Evolutionary conservation across 352 stramenopile species (phyloP), one percentile per base, ranked within the genome.

Genomic region (Pythium rishiriense): DNA sequence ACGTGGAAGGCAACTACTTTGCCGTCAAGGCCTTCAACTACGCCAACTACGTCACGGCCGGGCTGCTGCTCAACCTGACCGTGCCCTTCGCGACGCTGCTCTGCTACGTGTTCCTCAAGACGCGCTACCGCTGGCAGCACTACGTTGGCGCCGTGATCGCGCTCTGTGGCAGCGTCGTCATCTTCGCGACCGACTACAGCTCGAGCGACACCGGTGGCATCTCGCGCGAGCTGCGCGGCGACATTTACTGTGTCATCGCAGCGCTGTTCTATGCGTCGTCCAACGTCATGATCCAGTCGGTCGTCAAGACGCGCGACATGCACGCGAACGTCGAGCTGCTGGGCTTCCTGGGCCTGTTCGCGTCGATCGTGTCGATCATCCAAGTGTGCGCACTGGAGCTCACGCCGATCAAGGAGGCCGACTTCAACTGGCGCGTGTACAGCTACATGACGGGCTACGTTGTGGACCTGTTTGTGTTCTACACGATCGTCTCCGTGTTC

Each of bases 1-100:
- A 90, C 64, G 81, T 88, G 39, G 77, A 90, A 62, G 81, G 66
- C 68, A 88, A 90, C 76, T 88, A 85, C 73, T 90, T 85, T 49
- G 71, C 73, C 22, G 76, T 90, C 66, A 86, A 88, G 65, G 79
- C 79, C 15, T 87, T 83, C 75, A 85, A 85, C 62, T 85, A 84
- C 71, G 75, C 77, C 66, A 88, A 88, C 69, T 88, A 85, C 68
- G 77, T 80, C 10, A 84, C 79, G 35, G 76, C 85, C 33, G 80
- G 77, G 17, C 70, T 88, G 58, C 73, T 90, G 50, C 68, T 90
- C 37, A 87, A 90, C 70, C 75, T 84, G 64, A 88, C 81, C 19
- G 76, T 90, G 61, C 79, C 79, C 19, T 87, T 90, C 65, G 76
- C 81, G 24, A 88, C 75, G 59, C 57, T 88, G 64, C 79, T 90